Evolutionary conservation across 208 protist species (phyloP).

Genomic region (Trypanosoma grayi): DNA sequence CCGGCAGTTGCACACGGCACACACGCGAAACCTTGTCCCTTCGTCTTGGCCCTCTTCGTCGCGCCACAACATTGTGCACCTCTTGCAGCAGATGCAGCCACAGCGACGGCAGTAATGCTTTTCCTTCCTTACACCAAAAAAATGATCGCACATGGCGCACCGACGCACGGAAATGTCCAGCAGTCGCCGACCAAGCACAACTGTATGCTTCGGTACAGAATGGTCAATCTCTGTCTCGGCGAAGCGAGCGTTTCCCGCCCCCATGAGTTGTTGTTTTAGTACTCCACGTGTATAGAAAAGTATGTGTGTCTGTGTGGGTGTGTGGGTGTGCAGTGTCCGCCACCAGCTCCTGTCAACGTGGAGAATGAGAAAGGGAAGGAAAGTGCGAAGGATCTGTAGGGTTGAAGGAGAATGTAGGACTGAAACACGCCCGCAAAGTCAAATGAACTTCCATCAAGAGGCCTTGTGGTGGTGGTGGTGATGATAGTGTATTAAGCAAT

Average conservation of each 20-base stretch:
- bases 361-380: too few species aligned
- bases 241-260: slow-evolving; percentile 5
- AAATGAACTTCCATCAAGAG: too few species aligned
- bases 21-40: slow-evolving; percentile 9
- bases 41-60: slow-evolving; percentile 19
- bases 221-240: slow-evolving; percentile 10
- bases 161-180: slow-evolving; percentile 1
- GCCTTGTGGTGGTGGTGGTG: too few species aligned
- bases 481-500: too few species aligned
- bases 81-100: slow-evolving; percentile 19
- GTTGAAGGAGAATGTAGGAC: too few species aligned
- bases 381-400: too few species aligned
- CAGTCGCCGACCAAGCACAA: background rate
- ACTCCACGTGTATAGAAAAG: background rate
- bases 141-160: background rate
- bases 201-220: background rate
- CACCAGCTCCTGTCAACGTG: too few species aligned
- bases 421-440: too few species aligned
- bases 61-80: slow-evolving; percentile 24
- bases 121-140: background rate
- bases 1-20: slow-evolving; percentile 30
- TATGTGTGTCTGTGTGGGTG: background rate
- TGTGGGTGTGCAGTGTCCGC: too few species aligned
- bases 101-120: slow-evolving; percentile 30
- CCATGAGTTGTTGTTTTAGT: too few species aligned